Evolutionary conservation across 176 grass and related monocot genomes (phyloP).

Genomic region (Lolium rigidum): DNA sequence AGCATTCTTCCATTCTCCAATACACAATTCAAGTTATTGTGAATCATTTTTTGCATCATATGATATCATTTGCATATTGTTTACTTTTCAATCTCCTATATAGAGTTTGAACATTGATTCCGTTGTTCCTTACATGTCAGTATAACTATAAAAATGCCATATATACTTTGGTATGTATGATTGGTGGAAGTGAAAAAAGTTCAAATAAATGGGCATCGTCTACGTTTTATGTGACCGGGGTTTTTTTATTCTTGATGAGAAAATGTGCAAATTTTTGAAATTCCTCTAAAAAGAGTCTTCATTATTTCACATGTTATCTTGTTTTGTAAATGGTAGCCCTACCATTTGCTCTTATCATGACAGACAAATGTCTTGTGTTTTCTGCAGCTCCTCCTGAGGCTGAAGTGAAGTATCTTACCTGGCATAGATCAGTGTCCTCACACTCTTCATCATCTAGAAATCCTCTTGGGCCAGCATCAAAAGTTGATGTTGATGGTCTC

Average conservation of each 20-base stretch:
- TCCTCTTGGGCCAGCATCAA: conserved; percentile 59
- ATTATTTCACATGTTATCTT: conserved; percentile 34
- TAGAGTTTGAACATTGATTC: conserved; percentile 14
- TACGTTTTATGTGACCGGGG: background rate
- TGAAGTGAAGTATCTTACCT: conserved; percentile 80
- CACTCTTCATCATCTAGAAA: conserved; percentile 87
- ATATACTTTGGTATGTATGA: background rate
- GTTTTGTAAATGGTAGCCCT: background rate
- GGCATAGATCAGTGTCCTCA: conserved; percentile 91
- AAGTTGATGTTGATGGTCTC: conserved; percentile 64
- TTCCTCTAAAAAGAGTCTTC: background rate
- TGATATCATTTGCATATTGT: background rate
- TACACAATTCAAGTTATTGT: background rate
- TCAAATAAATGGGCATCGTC: background rate
- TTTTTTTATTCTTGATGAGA: background rate
- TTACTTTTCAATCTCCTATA: conserved; percentile 3
- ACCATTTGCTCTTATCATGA: conserved; percentile 28
- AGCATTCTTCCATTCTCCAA: conserved; percentile 34
- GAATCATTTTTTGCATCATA: conserved; percentile 13
- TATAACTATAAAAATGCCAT: conserved; percentile 3
- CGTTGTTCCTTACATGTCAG: conserved; percentile 21
- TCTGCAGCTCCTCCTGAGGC: conserved; percentile 73
- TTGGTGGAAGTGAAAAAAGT: background rate
- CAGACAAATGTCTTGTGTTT: conserved; percentile 36
- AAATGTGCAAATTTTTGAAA: conserved; percentile 12